A percentile compares a stretch with the other conserved stretches of the same genome.
Conservation (phyloP, 2,329 filamentous ascomycete genomes). For the Colletotrichum tofieldiae region DNA sequence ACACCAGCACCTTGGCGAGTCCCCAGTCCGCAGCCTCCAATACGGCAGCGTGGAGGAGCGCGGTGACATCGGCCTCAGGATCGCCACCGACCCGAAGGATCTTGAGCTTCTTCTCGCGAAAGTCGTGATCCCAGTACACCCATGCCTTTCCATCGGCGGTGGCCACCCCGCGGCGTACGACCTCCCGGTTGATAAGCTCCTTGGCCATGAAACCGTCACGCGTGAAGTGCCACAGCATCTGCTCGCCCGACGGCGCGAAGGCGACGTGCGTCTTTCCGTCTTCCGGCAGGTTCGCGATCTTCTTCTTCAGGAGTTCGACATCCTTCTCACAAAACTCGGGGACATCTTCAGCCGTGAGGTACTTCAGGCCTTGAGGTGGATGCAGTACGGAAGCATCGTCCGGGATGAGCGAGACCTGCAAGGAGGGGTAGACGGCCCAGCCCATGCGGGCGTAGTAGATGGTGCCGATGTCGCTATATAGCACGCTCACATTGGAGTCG, state of each 20-base stretch:
- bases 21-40: conserved; percentile 52
- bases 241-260: conserved; percentile 50
- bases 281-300: conserved; percentile 23
- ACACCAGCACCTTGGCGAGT: conserved; percentile 53
- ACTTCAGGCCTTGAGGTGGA: conserved; percentile 44
- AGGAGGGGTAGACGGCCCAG: conserved; percentile 52
- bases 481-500: conserved; percentile 52
- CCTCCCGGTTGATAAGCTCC: conserved; percentile 44
- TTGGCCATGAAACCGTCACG: conserved; percentile 50
- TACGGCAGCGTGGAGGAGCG: conserved; percentile 53
- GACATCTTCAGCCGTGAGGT: conserved; percentile 46
- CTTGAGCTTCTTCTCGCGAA: conserved; percentile 50
- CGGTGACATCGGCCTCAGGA: conserved; percentile 47
- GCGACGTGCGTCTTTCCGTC: conserved; percentile 52
- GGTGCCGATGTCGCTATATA: conserved; percentile 55
- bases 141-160: conserved; percentile 48
- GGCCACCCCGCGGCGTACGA: conserved; percentile 46
- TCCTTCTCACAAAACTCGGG: conserved; percentile 48
- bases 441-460: conserved; percentile 53
- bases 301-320: conserved; percentile 47
- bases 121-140: conserved; percentile 57
- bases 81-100: conserved; percentile 49
- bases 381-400: conserved; percentile 41
- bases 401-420: conserved; percentile 53
- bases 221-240: conserved; percentile 53